Evolutionary conservation across 176 grass and related monocot species (phyloP).

Genomic region (Echinochloa phyllopogon): DNA sequence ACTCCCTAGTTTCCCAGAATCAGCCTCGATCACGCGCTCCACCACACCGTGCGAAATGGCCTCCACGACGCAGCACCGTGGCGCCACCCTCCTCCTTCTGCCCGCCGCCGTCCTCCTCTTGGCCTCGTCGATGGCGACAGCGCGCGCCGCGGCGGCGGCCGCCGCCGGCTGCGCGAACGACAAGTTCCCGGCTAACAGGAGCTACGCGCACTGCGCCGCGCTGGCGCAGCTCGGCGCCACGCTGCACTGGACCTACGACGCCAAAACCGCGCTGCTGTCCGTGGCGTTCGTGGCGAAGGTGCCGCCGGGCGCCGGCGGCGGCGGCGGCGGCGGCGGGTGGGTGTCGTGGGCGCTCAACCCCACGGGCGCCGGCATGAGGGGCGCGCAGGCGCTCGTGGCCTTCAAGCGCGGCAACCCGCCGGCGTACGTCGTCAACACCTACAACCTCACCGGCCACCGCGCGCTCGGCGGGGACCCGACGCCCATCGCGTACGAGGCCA

Average conservation of each 20-base stretch:
- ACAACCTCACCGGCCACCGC: slow-evolving; percentile 43
- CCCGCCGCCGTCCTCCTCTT: neutral
- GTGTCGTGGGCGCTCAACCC: slow-evolving; percentile 73
- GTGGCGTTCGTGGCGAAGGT: slow-evolving; percentile 57
- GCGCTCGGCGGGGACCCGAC: slow-evolving; percentile 3
- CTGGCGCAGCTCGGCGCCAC: slow-evolving; percentile 49
- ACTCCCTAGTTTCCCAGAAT: neutral
- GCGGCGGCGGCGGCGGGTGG: slow-evolving; percentile 37
- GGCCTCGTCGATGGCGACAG: neutral
- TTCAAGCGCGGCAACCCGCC: neutral
- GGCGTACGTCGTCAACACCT: slow-evolving; percentile 52
- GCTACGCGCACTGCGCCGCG: slow-evolving; percentile 48
- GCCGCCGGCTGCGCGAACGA: neutral
- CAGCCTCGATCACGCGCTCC: neutral
- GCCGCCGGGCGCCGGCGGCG: neutral
- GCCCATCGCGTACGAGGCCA: slow-evolving; percentile 44
- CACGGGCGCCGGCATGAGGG: slow-evolving; percentile 55
- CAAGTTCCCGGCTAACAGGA: slow-evolving; percentile 26
- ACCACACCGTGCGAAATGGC: neutral
- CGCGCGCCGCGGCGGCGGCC: neutral
- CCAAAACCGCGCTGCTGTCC: slow-evolving; percentile 23
- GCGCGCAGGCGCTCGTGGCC: slow-evolving; percentile 64
- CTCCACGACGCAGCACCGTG: neutral
- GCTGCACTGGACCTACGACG: slow-evolving; percentile 67
- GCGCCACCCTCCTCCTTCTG: neutral